Evolutionary conservation across 2,329 filamentous ascomycete species (phyloP), one percentile per base, ranked within the genome.

Genomic region (Mariannaea elegans): DNA sequence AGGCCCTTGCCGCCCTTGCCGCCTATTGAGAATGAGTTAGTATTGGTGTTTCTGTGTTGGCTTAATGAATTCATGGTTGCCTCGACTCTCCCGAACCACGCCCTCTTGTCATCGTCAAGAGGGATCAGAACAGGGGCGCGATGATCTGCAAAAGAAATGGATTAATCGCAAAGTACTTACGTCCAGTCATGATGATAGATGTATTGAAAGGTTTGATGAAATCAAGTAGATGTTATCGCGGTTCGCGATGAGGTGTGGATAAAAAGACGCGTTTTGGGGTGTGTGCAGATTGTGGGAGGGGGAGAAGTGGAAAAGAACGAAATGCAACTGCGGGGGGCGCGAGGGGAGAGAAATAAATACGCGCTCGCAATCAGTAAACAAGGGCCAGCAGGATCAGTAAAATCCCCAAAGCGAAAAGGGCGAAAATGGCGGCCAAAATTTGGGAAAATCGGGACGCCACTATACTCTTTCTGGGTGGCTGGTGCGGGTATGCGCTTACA

Each of bases 1-100:
- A 97, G 93, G 80, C 93, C 94, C 89, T 97, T 97, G 80, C 94
- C 94, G 82, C 93, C 93, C 85, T 97, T 96, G 80, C 93, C 93
- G 80, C 92, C 92, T 95, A 73, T 73, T 65, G 63, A 69, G 64
- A 65, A 64, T 60, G 71, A 70, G 82, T 88, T 74, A 87, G 82
- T 77, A 72, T 68, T 54, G 29, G 71, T 67, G 46, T 31, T 16
- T n/a, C 45, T 42, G 29, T 23, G 29, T 36, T 32, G 45, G 5
- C 24, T 6, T 14, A 27, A 45, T 58, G 48, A 29, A 29, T n/a
- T 9, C n/a, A n/a, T n/a, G n/a, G n/a, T n/a, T n/a, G n/a, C n/a
- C n/a, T n/a, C n/a, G n/a, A n/a, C n/a, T n/a, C n/a, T n/a, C n/a
- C 14, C 42, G 47, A 19, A 16, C 29, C 19, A 6, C 19, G 19